A percentile compares a stretch with the other conserved stretches of the same genome.
Conservation (phyloP, 129 eudicot genomes). For the Flaveria trinervia region DNA sequence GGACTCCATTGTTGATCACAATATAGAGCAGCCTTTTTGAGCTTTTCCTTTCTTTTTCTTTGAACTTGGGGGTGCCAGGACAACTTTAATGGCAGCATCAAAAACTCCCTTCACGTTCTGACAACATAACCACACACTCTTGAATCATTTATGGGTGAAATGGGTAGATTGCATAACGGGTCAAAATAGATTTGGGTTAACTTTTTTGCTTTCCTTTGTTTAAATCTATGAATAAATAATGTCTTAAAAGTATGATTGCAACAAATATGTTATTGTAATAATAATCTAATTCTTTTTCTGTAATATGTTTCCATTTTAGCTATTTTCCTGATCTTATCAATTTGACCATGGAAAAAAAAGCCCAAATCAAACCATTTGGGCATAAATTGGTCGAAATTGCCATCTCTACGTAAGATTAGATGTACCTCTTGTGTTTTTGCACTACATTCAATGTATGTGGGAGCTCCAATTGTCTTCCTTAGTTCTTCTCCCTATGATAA, state of each 20-base stretch:
- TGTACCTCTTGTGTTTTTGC: constrained; percentile 59
- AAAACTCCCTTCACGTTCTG: constrained; percentile 54
- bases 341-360: not conserved
- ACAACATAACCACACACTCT: constrained; percentile 14
- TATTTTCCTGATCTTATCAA: constrained; percentile 1
- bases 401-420: not conserved
- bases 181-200: not conserved
- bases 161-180: not conserved
- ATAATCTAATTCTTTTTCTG: not conserved
- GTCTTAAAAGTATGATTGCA: not conserved
- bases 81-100: constrained; percentile 60
- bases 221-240: not conserved
- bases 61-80: constrained; percentile 48
- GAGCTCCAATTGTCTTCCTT: constrained; percentile 56
- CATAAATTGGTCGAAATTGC: not conserved
- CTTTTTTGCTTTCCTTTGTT: not conserved
- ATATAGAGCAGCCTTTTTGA: constrained; percentile 57
- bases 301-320: not conserved
- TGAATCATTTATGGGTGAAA: not conserved
- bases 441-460: constrained; percentile 53
- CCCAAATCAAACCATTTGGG: not conserved
- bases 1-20: constrained; percentile 33
- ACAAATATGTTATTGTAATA: not conserved
- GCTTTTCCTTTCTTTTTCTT: constrained; percentile 59
- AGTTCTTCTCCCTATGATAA: constrained; percentile 50